Evolutionary conservation across 1,284 basidiomycete genomes (phyloP), one percentile per base, ranked within the genome.

Genomic region (Ganoderma leucocontextum): DNA sequence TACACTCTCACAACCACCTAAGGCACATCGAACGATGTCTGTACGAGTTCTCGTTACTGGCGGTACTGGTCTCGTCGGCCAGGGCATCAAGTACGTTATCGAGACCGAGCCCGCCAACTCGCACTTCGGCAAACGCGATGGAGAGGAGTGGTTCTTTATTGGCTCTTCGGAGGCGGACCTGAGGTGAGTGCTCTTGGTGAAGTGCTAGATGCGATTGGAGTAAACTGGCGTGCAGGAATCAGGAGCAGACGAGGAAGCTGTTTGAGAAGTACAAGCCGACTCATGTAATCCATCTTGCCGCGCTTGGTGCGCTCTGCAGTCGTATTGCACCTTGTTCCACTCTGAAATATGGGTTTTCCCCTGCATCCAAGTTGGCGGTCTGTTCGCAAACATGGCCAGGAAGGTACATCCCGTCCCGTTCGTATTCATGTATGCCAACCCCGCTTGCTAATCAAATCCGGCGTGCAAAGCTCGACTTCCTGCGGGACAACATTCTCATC

Each of bases 331-430:
- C 7, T 15, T 38, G 39, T 52, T 36, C 58, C 36, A 33, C 61
- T 13, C 29, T 62, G 63, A 62, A n/a, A 70, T 63, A 55, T 52
- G 60, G 36, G n/a, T 38, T 53, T 38, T 36, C 8, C 35, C 2
- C 17, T 7, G 25, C 22, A 66, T 25, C 62, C 2, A 76, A 94
- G 95, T 97, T 65, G 95, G 95, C 12, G 95, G 95, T 13, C 82
- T 97, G 38, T 97, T 95, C 84, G 92, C 89, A 75, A 97, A 97
- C 82, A 96, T 96, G 92, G 91, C 92, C 76, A 89, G 91, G 82
- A 96, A 97, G 80, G 93, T 90, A 66, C 42, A 81, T 67, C 19
- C 9, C 35, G 29, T 22, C 38, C n/a, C 19, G 22, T 65, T 17
- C 47, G 13, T 59, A 19, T 60, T 49, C 25, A 53, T 33, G 57